Evolutionary conservation across 805 yeast genomes (phyloP), one percentile per base, ranked within the genome.

Genomic region (Torulaspora quercuum): DNA sequence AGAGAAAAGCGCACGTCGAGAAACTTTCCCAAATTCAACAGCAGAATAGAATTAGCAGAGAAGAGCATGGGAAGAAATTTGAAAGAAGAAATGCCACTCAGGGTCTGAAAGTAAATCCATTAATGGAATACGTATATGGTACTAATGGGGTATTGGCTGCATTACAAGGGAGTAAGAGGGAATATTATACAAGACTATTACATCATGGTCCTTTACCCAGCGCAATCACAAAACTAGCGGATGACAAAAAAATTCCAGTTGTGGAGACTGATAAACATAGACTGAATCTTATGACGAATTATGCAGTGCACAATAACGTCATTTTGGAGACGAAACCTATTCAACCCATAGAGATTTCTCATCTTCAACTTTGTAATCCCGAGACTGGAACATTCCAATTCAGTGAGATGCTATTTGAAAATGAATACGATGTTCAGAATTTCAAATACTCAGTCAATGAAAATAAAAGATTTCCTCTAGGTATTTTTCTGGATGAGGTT

Each of bases 221-320:
- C 8, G 70, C 71, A 24, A 68, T 88, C 14, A 44, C 71, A 12
- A 49, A 52, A 12, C 53, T 76, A 23, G 82, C 83, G 3, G 59
- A 67, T 25, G 62, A 67, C 17, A 41, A 35, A 35, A 47, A 49
- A 36, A 42, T 51, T 27, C 39, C 40, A 51, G 46, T 36, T 14
- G 52, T 46, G 21, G 44, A 32, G 25, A 45, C 48, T 8, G 53
- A 52, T 25, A 57, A 60, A 45, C 75, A 75, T 45, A 78, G 75
- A 19, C 59, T 87, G 48, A 80, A 83, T 49, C 55, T 65, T 5
- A 55, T 84, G 49, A 70, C 87, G 15, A 67, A 73, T 18, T 74
- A 78, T 48, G 89, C 79, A 5, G 85, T 83, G 8, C 95, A 87
- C 62, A 87, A 88, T 58, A 90, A 90, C 11, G 69, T 78, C 17